Base-by-base conservation (phyloP, 2,329 filamentous ascomycete genomes). In the Neonectria hederae region DNA sequence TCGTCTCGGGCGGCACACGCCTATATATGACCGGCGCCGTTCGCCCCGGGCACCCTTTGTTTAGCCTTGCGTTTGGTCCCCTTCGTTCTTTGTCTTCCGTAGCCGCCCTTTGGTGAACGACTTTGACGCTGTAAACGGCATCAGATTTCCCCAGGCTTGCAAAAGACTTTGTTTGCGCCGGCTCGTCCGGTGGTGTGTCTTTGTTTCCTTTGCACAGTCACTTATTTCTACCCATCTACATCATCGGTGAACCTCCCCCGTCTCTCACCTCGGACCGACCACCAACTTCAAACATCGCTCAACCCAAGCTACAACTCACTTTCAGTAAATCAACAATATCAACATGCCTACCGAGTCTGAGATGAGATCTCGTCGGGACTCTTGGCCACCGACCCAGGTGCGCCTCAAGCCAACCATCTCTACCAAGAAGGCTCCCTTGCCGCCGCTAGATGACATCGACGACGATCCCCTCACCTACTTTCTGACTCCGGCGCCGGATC, bases 391-490 rank as follows among this genome's bases (percentile, higher is more conserved):
- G 2, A 83, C 83, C n/a, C 83, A 83, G 68, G 76, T 85, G 65
- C 81, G 79, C 48, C 78, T 86, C 26, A 79, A 79, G 49, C 81
- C 81, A 14, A 78, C 79, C 54, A 70, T 80, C 24, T 79, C 82
- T 26, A 71, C 66, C 48, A 79, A 80, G 59, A 78, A 80, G 65
- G 77, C 81, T 51, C 78, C 77, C 9, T 76, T 77, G 22, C 81
- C 81, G 22, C 79, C 82, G 21, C 79, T 84, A 56, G 81, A 85
- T 42, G 79, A 83, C 61, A 83, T 84, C 56, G 82, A 85, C 65
- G 81, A 85, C 49, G 83, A 87, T 66, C 86, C 86, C 17, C 79
- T 88, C 55, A 83, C 81, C 52, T 87, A 86, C 73, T 88, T 88
- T 68, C 80, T 88, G 45, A 86, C 85, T 1, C 83, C 86, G 1